Conservation (phyloP, 23 red algal genomes). For the Cyanidiococcus yangmingshanensis region DNA sequence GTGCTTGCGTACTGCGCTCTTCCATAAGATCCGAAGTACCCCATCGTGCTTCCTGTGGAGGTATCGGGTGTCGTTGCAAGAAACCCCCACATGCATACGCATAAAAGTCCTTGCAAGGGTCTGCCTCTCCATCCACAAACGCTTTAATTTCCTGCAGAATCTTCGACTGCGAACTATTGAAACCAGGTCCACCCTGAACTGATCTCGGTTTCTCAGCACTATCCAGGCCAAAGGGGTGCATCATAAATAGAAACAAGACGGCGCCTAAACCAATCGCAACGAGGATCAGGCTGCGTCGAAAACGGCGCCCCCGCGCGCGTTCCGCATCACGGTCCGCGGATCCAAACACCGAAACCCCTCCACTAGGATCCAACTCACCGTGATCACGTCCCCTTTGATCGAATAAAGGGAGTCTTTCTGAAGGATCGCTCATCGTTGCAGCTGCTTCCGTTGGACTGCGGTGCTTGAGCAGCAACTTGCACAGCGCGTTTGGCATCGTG, state of each 20-base stretch:
- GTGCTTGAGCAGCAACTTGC: too few relatives aligned
- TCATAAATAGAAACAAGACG: background rate
- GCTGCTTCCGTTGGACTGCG: too few relatives aligned
- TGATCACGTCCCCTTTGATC: too few relatives aligned
- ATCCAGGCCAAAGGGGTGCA: background rate
- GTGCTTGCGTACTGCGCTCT: background rate
- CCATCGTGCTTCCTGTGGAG: slow-evolving; percentile 28
- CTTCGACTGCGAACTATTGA: background rate
- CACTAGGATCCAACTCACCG: too few relatives aligned
- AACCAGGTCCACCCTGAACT: background rate
- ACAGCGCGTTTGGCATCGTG: too few relatives aligned
- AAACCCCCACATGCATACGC: slow-evolving; percentile 85
- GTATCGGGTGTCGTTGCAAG: slow-evolving; percentile 38
- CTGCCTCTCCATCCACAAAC: slow-evolving; percentile 56
- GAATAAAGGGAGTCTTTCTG: background rate
- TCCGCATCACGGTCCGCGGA: too few relatives aligned
- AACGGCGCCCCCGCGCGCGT: background rate
- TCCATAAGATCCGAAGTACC: slow-evolving; percentile 13
- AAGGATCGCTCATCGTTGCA: background rate
- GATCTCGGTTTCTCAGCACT: background rate
- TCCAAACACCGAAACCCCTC: too few relatives aligned
- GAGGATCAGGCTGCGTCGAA: background rate
- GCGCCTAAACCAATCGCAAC: background rate
- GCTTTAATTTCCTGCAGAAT: background rate
- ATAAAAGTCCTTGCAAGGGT: slow-evolving; percentile 86